phyloP scores from a whole-genome alignment of 148 eudicot genomes.

The Silene latifolia region DNA sequence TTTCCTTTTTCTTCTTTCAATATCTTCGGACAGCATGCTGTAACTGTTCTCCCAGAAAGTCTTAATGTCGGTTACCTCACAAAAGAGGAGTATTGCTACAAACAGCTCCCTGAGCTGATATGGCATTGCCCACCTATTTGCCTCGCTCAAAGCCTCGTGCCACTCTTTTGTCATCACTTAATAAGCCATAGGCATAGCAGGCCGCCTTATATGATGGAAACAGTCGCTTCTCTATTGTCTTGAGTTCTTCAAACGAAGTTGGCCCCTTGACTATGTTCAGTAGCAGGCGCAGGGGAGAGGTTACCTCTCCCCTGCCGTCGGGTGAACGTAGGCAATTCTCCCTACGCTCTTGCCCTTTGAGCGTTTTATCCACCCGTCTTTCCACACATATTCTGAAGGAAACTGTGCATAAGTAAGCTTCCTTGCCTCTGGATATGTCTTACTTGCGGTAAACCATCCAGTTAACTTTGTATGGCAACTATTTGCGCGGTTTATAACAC shows the following conservation, averaged over 20 bases:
- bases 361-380: too few relatives aligned
- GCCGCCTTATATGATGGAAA: background rate
- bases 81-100: too few relatives aligned
- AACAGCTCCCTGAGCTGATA: slow-evolving; percentile 11
- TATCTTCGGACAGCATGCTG: slow-evolving; percentile 2
- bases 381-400: too few relatives aligned
- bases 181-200: background rate
- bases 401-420: too few relatives aligned
- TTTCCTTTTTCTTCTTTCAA: background rate
- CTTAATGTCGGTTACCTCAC: background rate
- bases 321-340: background rate
- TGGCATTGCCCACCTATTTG: slow-evolving; percentile 2
- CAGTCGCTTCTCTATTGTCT: background rate
- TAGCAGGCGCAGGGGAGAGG: background rate
- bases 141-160: background rate
- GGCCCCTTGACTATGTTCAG: too few relatives aligned
- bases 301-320: background rate
- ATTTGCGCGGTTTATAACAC: background rate
- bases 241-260: background rate
- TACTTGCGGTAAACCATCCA: background rate
- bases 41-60: background rate
- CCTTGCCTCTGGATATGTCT: too few relatives aligned
- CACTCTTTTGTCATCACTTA: slow-evolving; percentile 11
- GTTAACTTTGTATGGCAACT: background rate
- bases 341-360: too few relatives aligned